Base-by-base conservation (phyloP, 306 rosid genomes). In the Sindora glabra region DNA sequence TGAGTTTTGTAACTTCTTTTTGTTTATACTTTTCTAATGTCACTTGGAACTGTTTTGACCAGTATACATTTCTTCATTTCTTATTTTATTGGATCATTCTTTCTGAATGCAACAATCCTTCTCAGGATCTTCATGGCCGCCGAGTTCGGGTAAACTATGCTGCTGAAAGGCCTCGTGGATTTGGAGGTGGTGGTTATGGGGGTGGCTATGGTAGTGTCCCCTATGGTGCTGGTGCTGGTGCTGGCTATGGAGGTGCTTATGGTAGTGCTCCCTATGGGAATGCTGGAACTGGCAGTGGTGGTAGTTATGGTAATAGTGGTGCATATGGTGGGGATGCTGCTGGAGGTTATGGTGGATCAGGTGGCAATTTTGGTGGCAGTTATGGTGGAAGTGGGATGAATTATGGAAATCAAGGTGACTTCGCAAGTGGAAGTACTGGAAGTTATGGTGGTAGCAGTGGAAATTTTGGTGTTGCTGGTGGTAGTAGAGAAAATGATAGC, bases 111-210 rank as follows among this genome's bases (percentile, higher is more conserved):
- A 17, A 30, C 23, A 11, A 2, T 44, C 32, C 52, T n/a, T 79
- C 56, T 51, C 67, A 94, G 99, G 99, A 94, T 0, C 95, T 94
- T 63, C 89, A 94, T 61, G 95, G 97, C 50, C 99, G 95, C 36
- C 68, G 19, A 1, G 70, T 94, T 18, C 82, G 79, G 78, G 95
- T 94, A 61, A 84, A 86, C 39, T 94, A 80, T 73, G 97, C 99
- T 14, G 86, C 62, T 56, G 95, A 94, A 0, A 94, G 82, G 77
- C 38, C 81, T 44, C 94, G 77, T 18, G 71, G 71, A 9, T 65
- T 5, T 30, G 82, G 84, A 29, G 81, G 81, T 32, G 83, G 83
- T 50, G 40, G 65, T 7, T 65, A 34, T n/a, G n/a, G n/a, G n/a
- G n/a, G n/a, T n/a, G n/a, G n/a, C n/a, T n/a, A n/a, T 25, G 65